Percentiles rank a stretch among this genome's conserved stretches.
These are phyloP conservation scores for Colletotrichum lentis DNA, from an alignment of 2,329 filamentous ascomycete species.

Conservation along the genomic window DNA sequence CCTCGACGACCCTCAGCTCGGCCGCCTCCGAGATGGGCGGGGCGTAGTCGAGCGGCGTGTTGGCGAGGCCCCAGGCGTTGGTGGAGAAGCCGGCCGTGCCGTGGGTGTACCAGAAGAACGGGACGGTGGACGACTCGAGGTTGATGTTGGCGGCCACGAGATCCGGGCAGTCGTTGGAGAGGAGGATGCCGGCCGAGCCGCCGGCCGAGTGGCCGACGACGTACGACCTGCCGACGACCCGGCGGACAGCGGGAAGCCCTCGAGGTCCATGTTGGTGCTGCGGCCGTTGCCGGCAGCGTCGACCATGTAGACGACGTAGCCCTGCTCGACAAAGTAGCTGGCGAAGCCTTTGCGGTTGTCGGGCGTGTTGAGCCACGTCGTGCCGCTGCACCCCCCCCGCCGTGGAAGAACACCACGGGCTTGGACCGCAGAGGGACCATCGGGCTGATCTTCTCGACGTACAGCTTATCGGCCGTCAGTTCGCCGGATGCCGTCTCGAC, in stretches of 20 bases:
- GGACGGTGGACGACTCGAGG: conserved; percentile 42
- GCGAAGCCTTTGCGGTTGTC: conserved; percentile 57
- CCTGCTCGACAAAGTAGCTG: conserved; percentile 51
- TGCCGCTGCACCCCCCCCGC: conserved; percentile 20
- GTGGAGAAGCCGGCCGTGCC: conserved; percentile 27
- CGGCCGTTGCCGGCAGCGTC: conserved; percentile 55
- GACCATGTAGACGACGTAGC: conserved; percentile 54
- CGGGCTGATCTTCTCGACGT: conserved; percentile 59
- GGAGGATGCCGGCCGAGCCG: conserved; percentile 33
- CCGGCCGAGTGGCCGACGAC: conserved; percentile 46
- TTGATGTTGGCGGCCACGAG: conserved; percentile 42
- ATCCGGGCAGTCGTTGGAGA: conserved; percentile 43
- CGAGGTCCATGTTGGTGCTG: conserved; percentile 43
- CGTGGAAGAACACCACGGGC: conserved; percentile 27
- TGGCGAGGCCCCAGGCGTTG: conserved; percentile 52
- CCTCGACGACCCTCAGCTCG: conserved; percentile 27
- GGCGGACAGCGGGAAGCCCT: conserved; percentile 32
- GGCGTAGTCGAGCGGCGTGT: conserved; percentile 52
- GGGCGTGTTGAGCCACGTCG: conserved; percentile 54
- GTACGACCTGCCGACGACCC: conserved; percentile 43
- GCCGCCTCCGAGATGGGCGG: conserved; percentile 44
- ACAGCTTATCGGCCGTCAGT: conserved; percentile 56
- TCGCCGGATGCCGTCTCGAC: conserved; percentile 43
- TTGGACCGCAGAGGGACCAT: background rate
- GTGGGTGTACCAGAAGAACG: conserved; percentile 42